phyloP scores from a whole-genome alignment of 1,139 yeast genomes.

The Debaryomycetaceae sp. region DNA sequence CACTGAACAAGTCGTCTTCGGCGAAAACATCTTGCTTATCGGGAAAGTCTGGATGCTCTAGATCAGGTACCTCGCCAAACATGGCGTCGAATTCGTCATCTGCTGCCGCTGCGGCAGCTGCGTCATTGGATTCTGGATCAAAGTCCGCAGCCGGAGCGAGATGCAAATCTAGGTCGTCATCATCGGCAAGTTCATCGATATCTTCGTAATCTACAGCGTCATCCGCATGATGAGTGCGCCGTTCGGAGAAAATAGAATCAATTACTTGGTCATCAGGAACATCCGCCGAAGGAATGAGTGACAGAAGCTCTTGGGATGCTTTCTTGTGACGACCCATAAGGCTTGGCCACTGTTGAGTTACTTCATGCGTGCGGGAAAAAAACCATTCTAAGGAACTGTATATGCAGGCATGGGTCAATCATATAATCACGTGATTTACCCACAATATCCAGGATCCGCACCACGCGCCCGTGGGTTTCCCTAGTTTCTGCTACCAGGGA shows the following conservation, averaged over 20 bases:
- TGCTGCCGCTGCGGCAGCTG: slow-evolving; percentile 3
- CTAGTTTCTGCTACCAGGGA: no score
- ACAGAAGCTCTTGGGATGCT: no score
- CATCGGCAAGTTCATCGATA: slow-evolving; percentile 88
- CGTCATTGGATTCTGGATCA: slow-evolving; percentile 19
- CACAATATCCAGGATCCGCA: no score
- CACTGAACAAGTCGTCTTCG: slow-evolving; percentile 8
- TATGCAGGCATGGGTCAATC: no score
- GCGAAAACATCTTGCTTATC: slow-evolving; percentile 2
- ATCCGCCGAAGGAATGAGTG: no score
- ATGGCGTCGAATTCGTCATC: slow-evolving; percentile 16
- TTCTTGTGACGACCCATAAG: no score
- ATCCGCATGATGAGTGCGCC: slow-evolving; percentile 59
- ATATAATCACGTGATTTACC: no score
- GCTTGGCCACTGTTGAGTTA: no score
- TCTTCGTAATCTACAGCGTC: slow-evolving; percentile 96
- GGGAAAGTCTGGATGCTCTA: slow-evolving; percentile 8
- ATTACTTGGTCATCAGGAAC: slow-evolving; percentile 25
- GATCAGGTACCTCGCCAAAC: slow-evolving; percentile 18
- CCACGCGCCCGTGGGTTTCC: no score
- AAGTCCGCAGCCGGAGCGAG: slow-evolving; percentile 15
- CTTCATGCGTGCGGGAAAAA: no score
- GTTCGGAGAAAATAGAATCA: slow-evolving; percentile 29
- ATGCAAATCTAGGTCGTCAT: slow-evolving; percentile 44
- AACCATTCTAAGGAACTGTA: no score